Base-by-base conservation (phyloP, 441 rosid species). In the Gossypium armourianum region DNA sequence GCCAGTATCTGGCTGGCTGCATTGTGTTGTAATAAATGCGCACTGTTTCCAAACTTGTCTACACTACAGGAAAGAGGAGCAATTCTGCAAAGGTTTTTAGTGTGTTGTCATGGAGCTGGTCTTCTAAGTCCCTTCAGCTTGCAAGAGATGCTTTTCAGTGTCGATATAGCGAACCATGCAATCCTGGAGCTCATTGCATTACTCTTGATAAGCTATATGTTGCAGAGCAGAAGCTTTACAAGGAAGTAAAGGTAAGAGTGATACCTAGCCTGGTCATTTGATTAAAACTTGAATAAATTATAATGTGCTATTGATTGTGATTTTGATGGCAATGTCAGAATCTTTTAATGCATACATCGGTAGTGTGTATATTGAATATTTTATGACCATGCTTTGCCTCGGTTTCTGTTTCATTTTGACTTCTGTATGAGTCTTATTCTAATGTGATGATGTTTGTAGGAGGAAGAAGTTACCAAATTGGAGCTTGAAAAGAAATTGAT, bases 91-190 rank as follows among this genome's bases (percentile, higher is more conserved):
- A 88, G 84, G 98, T 91, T 58, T 88, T 93, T 75, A 91, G 89
- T 82, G 91, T 95, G 32, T 78, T 93, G 75, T 83, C 96, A 47
- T 87, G 97, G 97, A 90, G 83, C 69, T 85, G 97, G 98, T 88
- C 98, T 74, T 91, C 92, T 28, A 91, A 82, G 86, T 78, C 87
- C 17, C 87, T 87, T 78, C 94, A 86, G 64, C 43, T 66, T 69
- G 58, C 83, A 21, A 83, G 78, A 78, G 90, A 83, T 70, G 77
- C 82, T 74, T 10, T 74, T 43, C 78, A 73, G 53, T 74, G 68
- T 76, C 77, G 79, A 61, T 75, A 86, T 49, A 72, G 78, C 50
- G 91, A 88, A 69, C 95, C 97, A 28, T 90, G 95, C 82, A 82
- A 79, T 70, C 89, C 95, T 58, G 97, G 95, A 70, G 97, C 95